A percentile compares a stretch with the other conserved stretches of the same genome.
phyloP scores from a whole-genome alignment of 2,329 filamentous ascomycete species.

The Pseudocercospora cruenta region DNA sequence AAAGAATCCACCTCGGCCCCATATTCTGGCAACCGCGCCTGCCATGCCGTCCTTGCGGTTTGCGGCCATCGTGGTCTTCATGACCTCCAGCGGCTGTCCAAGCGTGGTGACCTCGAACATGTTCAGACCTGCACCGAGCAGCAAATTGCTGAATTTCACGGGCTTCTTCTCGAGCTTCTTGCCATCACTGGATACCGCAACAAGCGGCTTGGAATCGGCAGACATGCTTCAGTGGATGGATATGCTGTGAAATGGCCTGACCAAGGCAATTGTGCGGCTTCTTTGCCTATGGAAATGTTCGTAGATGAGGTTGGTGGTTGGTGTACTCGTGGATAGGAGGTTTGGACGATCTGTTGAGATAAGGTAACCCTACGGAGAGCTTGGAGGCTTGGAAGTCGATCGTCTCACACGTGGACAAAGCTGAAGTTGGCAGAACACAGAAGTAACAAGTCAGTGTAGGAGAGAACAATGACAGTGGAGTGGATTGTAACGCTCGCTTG shows the following conservation, averaged over 20 bases:
- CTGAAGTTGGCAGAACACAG: not conserved
- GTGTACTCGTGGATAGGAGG: constrained; percentile 5
- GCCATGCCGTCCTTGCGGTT: constrained; percentile 88
- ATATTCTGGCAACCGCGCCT: constrained; percentile 81
- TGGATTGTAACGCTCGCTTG: not conserved
- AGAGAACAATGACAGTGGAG: not conserved
- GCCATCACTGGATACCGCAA: constrained; percentile 26
- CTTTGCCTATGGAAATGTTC: constrained; percentile 61
- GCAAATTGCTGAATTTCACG: constrained; percentile 98
- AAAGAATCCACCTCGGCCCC: constrained; percentile 87
- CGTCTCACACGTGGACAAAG: constrained; percentile 1
- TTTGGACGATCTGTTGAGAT: constrained; percentile 8
- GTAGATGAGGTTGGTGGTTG: constrained; percentile 24
- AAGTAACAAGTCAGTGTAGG: not conserved
- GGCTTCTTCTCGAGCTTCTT: constrained; percentile 91
- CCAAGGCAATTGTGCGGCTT: constrained; percentile 92
- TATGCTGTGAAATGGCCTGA: constrained; percentile 68
- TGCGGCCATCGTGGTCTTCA: constrained; percentile 99
- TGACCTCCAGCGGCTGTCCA: constrained; percentile 88
- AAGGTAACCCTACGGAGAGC: not conserved
- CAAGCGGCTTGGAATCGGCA: constrained; percentile 38
- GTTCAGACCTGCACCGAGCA: constrained; percentile 91
- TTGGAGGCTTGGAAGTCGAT: constrained; percentile 6
- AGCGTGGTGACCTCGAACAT: constrained; percentile 83
- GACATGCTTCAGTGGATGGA: constrained; percentile 54